Evolutionary conservation across 2,329 filamentous ascomycete genomes (phyloP), one percentile per base, ranked within the genome.

Genomic region (Sporothrix variecibatus): DNA sequence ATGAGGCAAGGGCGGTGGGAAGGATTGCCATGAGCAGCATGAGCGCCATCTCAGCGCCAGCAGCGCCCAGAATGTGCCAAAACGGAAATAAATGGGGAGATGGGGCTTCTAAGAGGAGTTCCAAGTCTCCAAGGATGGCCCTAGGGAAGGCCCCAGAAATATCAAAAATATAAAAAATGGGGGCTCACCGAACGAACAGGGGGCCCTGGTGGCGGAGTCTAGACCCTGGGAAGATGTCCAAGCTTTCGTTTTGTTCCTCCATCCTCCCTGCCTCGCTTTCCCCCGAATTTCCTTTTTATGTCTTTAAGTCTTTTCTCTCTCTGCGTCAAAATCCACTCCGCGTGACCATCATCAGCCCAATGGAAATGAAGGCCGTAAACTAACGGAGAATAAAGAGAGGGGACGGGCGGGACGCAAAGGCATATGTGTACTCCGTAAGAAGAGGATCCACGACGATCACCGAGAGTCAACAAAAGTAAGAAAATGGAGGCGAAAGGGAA

Each of bases 181-280:
- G 62, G 62, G 62, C 62, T 65, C 38, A 11, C 62, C 38, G 38
- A 65, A 46, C 20, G 34, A 38, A 46, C 62, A 65, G 12, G 62
- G 62, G 62, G 58, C 6, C 58, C 31, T 46, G 38, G 62, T 20
- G 62, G 62, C 62, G 62, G 62, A 65, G 62, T 65, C 62, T 43
- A 46, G 40, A 46, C 62, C 38, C 38, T 43, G 62, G 38, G n/a
- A n/a, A 23, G 6, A 8, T 3, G 23, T 65, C 38, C 38, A 15
- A 65, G 62, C 62, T 65, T 46, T 43, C n/a, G 43, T 26, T 26
- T 43, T 65, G 3, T 65, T 60, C 56, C 26, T 31, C 20, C 17
- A 5, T 60, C 23, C 51, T 53, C 26, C 6, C 8, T 53, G 4
- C 38, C 38, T 40, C 9, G 38, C 38, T 40, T 40, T 40, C 38